Conservation (phyloP, 768 basidiomycete genomes). For the Lentinula aciculospora region DNA sequence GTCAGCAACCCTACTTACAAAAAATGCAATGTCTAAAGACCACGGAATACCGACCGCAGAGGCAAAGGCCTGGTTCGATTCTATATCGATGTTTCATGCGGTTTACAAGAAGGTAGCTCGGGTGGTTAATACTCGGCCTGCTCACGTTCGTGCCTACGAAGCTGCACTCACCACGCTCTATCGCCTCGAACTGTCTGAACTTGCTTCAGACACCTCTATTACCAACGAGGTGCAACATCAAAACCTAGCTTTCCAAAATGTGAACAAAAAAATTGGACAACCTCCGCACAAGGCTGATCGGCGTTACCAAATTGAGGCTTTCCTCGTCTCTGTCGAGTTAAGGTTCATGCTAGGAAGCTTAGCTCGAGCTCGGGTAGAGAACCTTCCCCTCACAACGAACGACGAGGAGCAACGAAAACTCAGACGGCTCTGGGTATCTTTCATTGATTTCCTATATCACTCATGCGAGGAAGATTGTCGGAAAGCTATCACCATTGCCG, state of each 20-base stretch:
- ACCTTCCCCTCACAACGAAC: conserved; percentile 15
- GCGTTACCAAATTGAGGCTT: conserved; percentile 56
- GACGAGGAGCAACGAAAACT: conserved; percentile 17
- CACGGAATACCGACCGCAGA: conserved; percentile 2
- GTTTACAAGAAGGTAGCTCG: conserved; percentile 2
- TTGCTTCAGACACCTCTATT: conserved; percentile 2
- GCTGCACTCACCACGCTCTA: conserved; percentile 7
- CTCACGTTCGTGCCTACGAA: conserved; percentile 5
- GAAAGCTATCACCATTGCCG: conserved; percentile 40
- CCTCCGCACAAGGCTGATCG: conserved; percentile 53
- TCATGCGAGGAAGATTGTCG: conserved; percentile 41
- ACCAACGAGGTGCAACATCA: not conserved
- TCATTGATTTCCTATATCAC: conserved; percentile 37
- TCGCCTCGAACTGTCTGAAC: not conserved
- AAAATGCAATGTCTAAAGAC: not conserved
- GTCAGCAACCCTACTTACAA: not conserved
- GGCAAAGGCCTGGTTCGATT: not conserved
- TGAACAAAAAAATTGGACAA: conserved; percentile 49
- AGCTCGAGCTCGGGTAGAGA: conserved; percentile 33
- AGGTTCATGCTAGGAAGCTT: conserved; percentile 46
- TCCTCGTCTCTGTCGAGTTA: conserved; percentile 48
- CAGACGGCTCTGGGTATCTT: conserved; percentile 42
- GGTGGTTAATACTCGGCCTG: not conserved
- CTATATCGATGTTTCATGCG: not conserved
- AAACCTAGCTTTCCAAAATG: conserved; percentile 26